These are phyloP conservation scores for Kwoniella dendrophila DNA, from an alignment of 768 basidiomycete species.

Conservation along the genomic window DNA sequence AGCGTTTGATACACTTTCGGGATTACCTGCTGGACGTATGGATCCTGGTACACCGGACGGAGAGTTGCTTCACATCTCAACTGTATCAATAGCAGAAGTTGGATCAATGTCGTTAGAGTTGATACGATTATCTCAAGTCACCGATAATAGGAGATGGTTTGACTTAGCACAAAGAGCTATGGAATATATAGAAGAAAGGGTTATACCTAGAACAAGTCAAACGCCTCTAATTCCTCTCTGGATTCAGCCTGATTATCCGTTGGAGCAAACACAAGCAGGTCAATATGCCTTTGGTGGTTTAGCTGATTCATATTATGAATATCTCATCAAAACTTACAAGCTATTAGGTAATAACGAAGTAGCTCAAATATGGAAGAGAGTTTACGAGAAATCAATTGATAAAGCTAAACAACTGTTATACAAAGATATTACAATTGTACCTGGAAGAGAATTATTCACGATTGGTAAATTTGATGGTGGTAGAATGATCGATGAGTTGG, in stretches of 20 bases:
- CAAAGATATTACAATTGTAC: constrained; percentile 50
- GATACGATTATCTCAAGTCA: constrained; percentile 55
- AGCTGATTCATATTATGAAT: constrained; percentile 56
- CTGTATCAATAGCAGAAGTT: constrained; percentile 54
- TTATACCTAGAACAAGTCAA: constrained; percentile 38
- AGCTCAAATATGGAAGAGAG: constrained; percentile 50
- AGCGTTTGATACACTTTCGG: constrained; percentile 56
- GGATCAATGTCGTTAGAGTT: constrained; percentile 58
- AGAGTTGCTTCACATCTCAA: constrained; percentile 27
- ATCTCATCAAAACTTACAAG: constrained; percentile 59
- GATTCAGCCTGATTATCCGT: constrained; percentile 41
- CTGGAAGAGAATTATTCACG: constrained; percentile 38
- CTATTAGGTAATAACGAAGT: constrained; percentile 48
- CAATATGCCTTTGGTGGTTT: constrained; percentile 56
- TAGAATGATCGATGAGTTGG: constrained; percentile 38
- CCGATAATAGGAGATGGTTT: constrained; percentile 56
- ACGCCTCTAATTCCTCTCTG: constrained; percentile 51
- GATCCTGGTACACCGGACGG: constrained; percentile 44
- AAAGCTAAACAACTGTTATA: constrained; percentile 49
- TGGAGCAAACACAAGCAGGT: constrained; percentile 37
- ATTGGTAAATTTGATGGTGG: constrained; percentile 38
- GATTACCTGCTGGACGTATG: constrained; percentile 53
- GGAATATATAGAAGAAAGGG: constrained; percentile 52
- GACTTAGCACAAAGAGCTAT: constrained; percentile 56
- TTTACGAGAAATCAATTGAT: constrained; percentile 56